Percentiles rank a stretch among this genome's conserved stretches.
phyloP scores from a whole-genome alignment of 2,329 filamentous ascomycete species.

The Dactylellina haptotyla region DNA sequence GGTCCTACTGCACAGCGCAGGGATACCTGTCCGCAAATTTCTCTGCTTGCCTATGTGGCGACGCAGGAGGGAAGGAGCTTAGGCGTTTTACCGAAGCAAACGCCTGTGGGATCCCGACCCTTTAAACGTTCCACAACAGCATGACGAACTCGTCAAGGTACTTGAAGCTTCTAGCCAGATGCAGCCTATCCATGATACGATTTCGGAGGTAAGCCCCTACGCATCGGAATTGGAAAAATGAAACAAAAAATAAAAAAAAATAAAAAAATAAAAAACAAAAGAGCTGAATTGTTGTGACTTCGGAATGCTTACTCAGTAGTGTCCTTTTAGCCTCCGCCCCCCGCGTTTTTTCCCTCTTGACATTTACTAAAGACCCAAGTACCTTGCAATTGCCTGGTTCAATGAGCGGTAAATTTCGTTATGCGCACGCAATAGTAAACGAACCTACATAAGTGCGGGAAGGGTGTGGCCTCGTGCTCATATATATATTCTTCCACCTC shows the following conservation, averaged over 20 bases:
- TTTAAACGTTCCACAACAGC: conserved; percentile 53
- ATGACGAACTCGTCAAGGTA: conserved; percentile 38
- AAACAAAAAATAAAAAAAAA: too few species aligned
- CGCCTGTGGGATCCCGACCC: conserved; percentile 34
- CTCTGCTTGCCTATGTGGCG: conserved; percentile 52
- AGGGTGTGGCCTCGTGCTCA: conserved; percentile 54
- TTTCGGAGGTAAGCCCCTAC: conserved; percentile 46
- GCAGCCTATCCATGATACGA: conserved; percentile 43
- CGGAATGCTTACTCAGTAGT: conserved; percentile 47
- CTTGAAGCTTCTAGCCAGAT: conserved; percentile 49
- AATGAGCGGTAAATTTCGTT: conserved; percentile 53
- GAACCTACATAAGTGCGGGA: conserved; percentile 47
- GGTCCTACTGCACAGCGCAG: conserved; percentile 47
- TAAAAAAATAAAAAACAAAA: background rate
- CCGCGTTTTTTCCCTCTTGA: conserved; percentile 49
- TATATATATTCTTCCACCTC: conserved; percentile 51
- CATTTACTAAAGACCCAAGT: conserved; percentile 42
- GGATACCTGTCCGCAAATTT: conserved; percentile 37
- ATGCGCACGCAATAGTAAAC: conserved; percentile 48
- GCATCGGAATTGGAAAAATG: conserved; percentile 12
- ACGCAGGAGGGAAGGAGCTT: conserved; percentile 53
- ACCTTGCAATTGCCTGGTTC: conserved; percentile 42
- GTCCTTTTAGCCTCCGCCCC: conserved; percentile 51
- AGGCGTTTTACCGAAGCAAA: conserved; percentile 48
- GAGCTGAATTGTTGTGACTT: conserved; percentile 24